A percentile compares a stretch with the other conserved stretches of the same genome.
phyloP scores from a whole-genome alignment of 2,329 filamentous ascomycete species.

The Fusarium keratoplasticum region DNA sequence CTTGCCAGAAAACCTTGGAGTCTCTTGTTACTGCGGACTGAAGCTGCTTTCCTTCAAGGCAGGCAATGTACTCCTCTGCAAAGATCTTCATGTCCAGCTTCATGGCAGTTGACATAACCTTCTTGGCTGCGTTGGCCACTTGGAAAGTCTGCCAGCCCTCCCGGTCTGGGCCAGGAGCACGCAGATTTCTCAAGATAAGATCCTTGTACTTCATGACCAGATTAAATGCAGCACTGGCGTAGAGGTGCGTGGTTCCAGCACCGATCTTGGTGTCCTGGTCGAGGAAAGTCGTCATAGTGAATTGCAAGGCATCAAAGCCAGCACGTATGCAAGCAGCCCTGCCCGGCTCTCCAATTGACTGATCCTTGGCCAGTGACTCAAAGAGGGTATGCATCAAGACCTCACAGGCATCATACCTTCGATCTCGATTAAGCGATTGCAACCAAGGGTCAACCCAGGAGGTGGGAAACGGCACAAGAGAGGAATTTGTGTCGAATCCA shows the following conservation, averaged over 20 bases:
- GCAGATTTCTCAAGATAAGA: constrained; percentile 62
- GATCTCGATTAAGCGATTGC: constrained; percentile 78
- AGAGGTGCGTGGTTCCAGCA: constrained; percentile 67
- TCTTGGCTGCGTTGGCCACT: constrained; percentile 58
- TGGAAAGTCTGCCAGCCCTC: constrained; percentile 56
- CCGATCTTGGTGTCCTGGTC: constrained; percentile 58
- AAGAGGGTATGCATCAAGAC: constrained; percentile 83
- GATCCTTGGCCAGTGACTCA: constrained; percentile 68
- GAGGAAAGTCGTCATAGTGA: constrained; percentile 68
- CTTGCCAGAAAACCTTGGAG: constrained; percentile 61
- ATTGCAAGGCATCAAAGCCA: constrained; percentile 70
- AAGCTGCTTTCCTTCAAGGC: constrained; percentile 70
- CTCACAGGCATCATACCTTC: constrained; percentile 83
- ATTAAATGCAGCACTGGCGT: constrained; percentile 74
- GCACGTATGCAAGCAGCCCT: constrained; percentile 72
- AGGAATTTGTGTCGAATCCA: constrained; percentile 55
- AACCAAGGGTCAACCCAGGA: constrained; percentile 85
- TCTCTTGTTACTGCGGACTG: constrained; percentile 76
- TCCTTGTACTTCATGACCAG: constrained; percentile 72
- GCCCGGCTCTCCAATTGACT: constrained; percentile 66
- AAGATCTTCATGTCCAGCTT: constrained; percentile 58
- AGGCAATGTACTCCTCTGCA: constrained; percentile 62
- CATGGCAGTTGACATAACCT: constrained; percentile 65
- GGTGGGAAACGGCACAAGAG: constrained; percentile 72
- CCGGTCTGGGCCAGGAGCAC: constrained; percentile 38